Base-by-base conservation (phyloP, 1,284 basidiomycete species). In the Ceratorhiza oryzae-sativae region DNA sequence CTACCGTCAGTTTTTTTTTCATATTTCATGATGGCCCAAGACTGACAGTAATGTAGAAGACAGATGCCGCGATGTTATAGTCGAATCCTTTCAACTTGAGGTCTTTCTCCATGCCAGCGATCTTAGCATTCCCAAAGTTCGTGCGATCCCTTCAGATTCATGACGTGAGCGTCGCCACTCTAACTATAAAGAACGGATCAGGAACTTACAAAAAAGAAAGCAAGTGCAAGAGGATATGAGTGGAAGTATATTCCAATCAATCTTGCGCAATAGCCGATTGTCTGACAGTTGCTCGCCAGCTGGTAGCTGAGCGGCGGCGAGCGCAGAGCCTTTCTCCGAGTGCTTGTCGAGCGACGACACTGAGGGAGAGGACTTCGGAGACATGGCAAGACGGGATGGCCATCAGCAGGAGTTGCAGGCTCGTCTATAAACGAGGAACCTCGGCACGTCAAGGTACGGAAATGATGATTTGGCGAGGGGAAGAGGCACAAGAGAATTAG, bases 221-320 rank as follows among this genome's bases (percentile, higher is more conserved):
- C 13, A 75, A 41, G 56, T 75, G 61, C 23, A 75, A 51, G 30
- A 75, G 20, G 70, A 58, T 45, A 75, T 45, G 25, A 71, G 61
- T 27, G 74, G 74, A 20, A 75, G n/a, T 18, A 75, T n/a, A 23
- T 73, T 73, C 51, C 62, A 75, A 23, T 75, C 74, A 20, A 75
- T 45, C 63, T 75, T 75, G 30, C 74, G 55, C 39, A 75, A 45
- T 13, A 75, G 46, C 3, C 62, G 46, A 36, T 46, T 46, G 46
- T 65, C 46, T 4, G 61, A 63, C 30, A 63, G 20, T 32, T 20
- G 42, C 46, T 63, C 61, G 39, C 46, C 61, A n/a, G 61, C 42
- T 3, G 61, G 30, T 6, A 63, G 46, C 25, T 63, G 20, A 4
- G 61, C 45, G 13, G 49, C 61, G 9, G 46, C 61, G 46, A 63